Evolutionary conservation across 768 basidiomycete species (phyloP).

Genomic region (Calocybe gangraenosa): DNA sequence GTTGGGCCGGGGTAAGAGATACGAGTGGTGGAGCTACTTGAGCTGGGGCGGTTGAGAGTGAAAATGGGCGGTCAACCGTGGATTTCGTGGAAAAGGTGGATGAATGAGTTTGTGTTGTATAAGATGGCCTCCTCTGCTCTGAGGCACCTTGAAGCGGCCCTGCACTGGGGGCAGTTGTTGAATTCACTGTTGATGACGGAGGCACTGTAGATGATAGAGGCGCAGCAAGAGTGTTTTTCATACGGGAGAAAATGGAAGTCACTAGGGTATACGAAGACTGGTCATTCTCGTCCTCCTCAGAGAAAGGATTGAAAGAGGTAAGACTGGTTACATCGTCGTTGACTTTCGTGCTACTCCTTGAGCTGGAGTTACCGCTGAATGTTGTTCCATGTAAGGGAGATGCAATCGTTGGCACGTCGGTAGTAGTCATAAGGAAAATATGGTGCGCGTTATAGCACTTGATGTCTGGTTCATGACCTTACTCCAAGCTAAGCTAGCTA

Average conservation of each 20-base stretch:
- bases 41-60: conserved; percentile 49
- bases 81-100: conserved; percentile 46
- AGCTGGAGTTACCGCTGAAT: conserved; percentile 47
- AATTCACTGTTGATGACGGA: conserved; percentile 30
- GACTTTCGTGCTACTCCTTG: conserved; percentile 59
- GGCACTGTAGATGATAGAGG: conserved; percentile 57
- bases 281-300: conserved; percentile 90
- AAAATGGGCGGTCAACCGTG: conserved; percentile 52
- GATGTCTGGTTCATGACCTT: too few relatives aligned
- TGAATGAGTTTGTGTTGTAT: conserved; percentile 39
- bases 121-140: conserved; percentile 62
- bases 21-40: conserved; percentile 77
- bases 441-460: neutral
- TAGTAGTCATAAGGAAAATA: conserved; percentile 15
- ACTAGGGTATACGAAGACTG: conserved; percentile 84
- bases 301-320: conserved; percentile 88
- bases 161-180: conserved; percentile 24
- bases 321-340: conserved; percentile 62
- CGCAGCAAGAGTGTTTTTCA: conserved; percentile 74
- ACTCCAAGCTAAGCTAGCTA: too few relatives aligned
- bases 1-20: conserved; percentile 81
- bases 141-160: conserved; percentile 18
- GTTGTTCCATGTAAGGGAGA: conserved; percentile 31
- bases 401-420: conserved; percentile 25
- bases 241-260: conserved; percentile 72